Base-by-base conservation (phyloP, 305 asterid species). In the Rubia peregrina region DNA sequence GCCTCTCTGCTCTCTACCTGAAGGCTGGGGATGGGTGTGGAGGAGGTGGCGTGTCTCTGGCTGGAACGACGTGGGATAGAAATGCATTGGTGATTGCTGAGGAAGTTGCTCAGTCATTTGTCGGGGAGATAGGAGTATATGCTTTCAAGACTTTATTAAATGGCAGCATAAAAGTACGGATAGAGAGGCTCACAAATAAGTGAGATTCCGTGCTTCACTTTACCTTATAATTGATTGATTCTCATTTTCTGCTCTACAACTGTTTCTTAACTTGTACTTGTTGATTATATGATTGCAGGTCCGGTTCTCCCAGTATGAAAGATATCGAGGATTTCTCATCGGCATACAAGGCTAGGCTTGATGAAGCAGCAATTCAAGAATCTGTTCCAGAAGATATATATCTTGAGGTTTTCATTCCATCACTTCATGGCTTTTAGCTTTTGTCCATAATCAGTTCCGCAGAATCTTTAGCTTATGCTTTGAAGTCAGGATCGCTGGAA, bases 11-110 rank as follows among this genome's bases (percentile, higher is more conserved):
- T 4, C 24, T 46, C 49, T 44, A 19, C 40, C 66, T 24, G 56
- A 80, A 92, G 98, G 80, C 53, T 69, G 97, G 98, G 57, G 97
- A 90, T 82, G 98, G 97, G 70, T 85, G 87, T 49, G 96, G 90
- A 74, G 98, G 98, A 67, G 96, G 96, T 68, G 98, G 97, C 71
- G 75, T 86, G 68, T 82, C 85, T 71, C 90, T 92, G 12, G 90
- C 95, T 13, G 97, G 96, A 66, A 84, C 89, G 68, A 55, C 24
- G 7, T 92, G 98, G 98, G 97, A 92, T 80, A 87, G 80, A 80
- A 81, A 70, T 51, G 90, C 90, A 46, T 76, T 87, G 67, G 84
- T 82, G 69, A 86, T 90, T 72, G 96, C 93, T 68, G 92, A 89
- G 81, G 88, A 89, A 82, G 97, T 90, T 79, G 80, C 75, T 69